These are phyloP conservation scores for Paramecium octaurelia DNA, from an alignment of 73 alveolate species.

Conservation along the genomic window DNA sequence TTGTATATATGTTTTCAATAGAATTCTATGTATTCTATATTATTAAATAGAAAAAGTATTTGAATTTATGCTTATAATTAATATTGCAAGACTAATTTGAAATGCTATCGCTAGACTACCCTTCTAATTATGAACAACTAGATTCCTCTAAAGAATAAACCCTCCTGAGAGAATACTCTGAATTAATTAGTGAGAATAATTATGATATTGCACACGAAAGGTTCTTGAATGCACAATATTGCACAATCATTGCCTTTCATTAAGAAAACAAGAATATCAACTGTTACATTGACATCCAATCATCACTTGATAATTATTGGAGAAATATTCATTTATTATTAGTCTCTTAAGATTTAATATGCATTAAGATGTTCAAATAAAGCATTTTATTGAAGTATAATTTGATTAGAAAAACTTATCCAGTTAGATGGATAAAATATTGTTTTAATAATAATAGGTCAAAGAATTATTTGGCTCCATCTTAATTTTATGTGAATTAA, in stretches of 20 bases:
- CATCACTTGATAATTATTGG: not conserved
- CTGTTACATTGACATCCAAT: too few species aligned
- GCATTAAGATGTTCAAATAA: not conserved
- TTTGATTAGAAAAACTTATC: not conserved
- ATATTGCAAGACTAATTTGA: too few species aligned
- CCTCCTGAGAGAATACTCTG: too few species aligned
- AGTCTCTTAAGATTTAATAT: not conserved
- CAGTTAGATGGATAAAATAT: not conserved
- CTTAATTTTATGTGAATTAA: slow-evolving; percentile 7
- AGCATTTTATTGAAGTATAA: not conserved
- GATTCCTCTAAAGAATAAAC: too few species aligned
- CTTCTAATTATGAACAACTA: too few species aligned
- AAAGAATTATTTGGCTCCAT: not conserved
- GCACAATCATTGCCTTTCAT: too few species aligned
- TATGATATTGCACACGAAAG: too few species aligned
- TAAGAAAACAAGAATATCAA: too few species aligned
- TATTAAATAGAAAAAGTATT: not conserved
- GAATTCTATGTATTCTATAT: not conserved
- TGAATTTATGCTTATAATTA: too few species aligned
- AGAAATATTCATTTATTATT: not conserved
- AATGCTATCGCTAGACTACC: too few species aligned
- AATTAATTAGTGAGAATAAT: too few species aligned
- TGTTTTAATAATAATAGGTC: not conserved
- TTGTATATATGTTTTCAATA: not conserved
- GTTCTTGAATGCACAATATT: too few species aligned